phyloP scores from a whole-genome alignment of 495 filamentous ascomycete species.

The Bacidia rubella region DNA sequence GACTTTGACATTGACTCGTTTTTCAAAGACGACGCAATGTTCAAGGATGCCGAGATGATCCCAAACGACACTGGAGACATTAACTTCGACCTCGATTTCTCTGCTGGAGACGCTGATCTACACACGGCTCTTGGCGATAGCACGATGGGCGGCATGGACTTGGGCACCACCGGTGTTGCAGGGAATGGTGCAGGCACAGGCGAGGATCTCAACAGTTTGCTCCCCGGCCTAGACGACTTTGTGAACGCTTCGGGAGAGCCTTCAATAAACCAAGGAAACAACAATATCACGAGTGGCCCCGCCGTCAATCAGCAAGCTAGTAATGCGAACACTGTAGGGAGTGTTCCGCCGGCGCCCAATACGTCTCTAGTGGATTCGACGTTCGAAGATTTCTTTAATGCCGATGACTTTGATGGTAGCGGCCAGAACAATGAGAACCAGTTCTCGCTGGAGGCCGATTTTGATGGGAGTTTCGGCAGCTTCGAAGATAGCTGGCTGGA shows the following conservation, averaged over 20 bases:
- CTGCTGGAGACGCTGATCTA: conserved; percentile 31
- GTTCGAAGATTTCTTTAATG: conserved; percentile 35
- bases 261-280: conserved; percentile 19
- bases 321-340: neutral
- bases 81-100: conserved; percentile 34
- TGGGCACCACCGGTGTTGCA: conserved; percentile 14
- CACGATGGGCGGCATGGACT: conserved; percentile 21
- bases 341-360: neutral
- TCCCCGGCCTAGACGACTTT: conserved; percentile 24
- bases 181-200: conserved; percentile 14
- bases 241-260: conserved; percentile 5
- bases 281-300: conserved; percentile 26
- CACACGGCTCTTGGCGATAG: conserved; percentile 28
- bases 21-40: conserved; percentile 17
- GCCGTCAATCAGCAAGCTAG: neutral
- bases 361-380: conserved; percentile 31
- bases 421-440: neutral
- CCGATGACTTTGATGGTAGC: conserved; percentile 4
- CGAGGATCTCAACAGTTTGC: conserved; percentile 19
- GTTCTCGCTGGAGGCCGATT: neutral
- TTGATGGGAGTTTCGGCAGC: neutral
- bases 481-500: neutral
- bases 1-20: conserved; percentile 27
- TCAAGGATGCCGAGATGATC: conserved; percentile 19
- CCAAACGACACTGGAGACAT: conserved; percentile 26